phyloP scores from a whole-genome alignment of 495 filamentous ascomycete species.

The Rhizodiscina lignyota region DNA sequence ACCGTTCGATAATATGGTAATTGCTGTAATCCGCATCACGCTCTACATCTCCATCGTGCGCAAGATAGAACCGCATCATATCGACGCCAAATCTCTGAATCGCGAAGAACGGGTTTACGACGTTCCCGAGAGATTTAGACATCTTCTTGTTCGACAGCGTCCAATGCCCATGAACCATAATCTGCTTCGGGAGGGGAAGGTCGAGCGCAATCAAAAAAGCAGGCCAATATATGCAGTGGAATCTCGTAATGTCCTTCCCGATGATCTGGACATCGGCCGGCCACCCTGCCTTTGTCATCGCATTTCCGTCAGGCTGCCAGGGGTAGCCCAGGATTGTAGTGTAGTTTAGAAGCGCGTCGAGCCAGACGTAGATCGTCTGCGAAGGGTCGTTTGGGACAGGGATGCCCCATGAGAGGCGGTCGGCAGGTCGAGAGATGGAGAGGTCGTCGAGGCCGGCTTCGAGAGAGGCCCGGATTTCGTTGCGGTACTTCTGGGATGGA shows the following conservation, averaged over 20 bases:
- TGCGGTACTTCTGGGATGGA: slow-evolving; percentile 46
- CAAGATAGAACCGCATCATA: slow-evolving; percentile 73
- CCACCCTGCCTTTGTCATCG: slow-evolving; percentile 52
- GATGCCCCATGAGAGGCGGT: slow-evolving; percentile 78
- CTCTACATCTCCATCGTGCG: slow-evolving; percentile 53
- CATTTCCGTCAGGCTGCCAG: slow-evolving; percentile 47
- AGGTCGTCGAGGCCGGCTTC: slow-evolving; percentile 61
- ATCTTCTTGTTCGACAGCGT: slow-evolving; percentile 80
- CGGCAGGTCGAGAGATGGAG: slow-evolving; percentile 68
- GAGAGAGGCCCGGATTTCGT: slow-evolving; percentile 51
- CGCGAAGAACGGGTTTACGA: slow-evolving; percentile 88
- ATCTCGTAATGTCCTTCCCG: slow-evolving; percentile 86
- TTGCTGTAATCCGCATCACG: slow-evolving; percentile 79
- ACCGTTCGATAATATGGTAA: slow-evolving; percentile 49
- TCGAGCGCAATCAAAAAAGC: slow-evolving; percentile 84
- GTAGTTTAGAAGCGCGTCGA: slow-evolving; percentile 92
- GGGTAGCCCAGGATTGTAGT: slow-evolving; percentile 78
- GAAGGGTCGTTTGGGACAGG: slow-evolving; percentile 64
- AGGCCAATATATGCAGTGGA: slow-evolving; percentile 97
- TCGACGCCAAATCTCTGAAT: slow-evolving; percentile 80
- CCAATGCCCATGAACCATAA: slow-evolving; percentile 90
- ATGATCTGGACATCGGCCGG: slow-evolving; percentile 84
- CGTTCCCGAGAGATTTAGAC: slow-evolving; percentile 89
- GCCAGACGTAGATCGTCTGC: slow-evolving; percentile 96
- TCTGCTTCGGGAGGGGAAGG: slow-evolving; percentile 61